Percentiles rank a stretch among this genome's conserved stretches.
phyloP scores from a whole-genome alignment of 352 stramenopile species.

The Globisporangium carolinianum region DNA sequence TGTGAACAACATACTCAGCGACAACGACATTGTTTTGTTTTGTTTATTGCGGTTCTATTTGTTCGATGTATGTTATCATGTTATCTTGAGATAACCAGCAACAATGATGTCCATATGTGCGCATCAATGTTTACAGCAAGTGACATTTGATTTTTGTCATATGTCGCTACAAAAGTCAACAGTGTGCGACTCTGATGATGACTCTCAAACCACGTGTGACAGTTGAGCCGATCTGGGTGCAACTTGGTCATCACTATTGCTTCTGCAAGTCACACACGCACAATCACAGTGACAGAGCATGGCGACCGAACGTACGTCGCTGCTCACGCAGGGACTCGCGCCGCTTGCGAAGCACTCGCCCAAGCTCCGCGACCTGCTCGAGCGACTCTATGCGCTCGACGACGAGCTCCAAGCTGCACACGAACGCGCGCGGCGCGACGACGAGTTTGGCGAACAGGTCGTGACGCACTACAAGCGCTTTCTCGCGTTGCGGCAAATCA shows the following conservation, averaged over 20 bases:
- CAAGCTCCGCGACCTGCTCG: slow-evolving; percentile 21
- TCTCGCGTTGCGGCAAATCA: slow-evolving; percentile 33
- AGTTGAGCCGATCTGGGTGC: not conserved
- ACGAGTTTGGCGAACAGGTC: slow-evolving; percentile 59
- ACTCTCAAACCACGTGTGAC: no score
- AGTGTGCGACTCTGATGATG: no score
- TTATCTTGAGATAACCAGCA: no score
- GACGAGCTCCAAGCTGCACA: slow-evolving; percentile 51
- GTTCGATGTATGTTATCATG: no score
- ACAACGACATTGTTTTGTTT: no score
- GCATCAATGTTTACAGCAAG: no score
- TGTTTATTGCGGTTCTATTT: no score
- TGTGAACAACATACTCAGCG: no score
- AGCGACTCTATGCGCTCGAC: slow-evolving; percentile 40
- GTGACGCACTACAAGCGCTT: slow-evolving; percentile 50
- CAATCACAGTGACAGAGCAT: not conserved
- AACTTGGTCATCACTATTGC: not conserved
- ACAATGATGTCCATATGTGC: no score
- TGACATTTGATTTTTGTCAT: no score
- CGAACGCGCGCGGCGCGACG: slow-evolving; percentile 43
- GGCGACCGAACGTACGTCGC: slow-evolving; percentile 16
- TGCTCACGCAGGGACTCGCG: slow-evolving; percentile 46
- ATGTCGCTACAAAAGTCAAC: no score
- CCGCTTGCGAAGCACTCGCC: slow-evolving; percentile 22
- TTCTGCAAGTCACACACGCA: no score